Base-by-base conservation (phyloP, 2,329 filamentous ascomycete genomes). In the Akanthomyces muscarius region DNA sequence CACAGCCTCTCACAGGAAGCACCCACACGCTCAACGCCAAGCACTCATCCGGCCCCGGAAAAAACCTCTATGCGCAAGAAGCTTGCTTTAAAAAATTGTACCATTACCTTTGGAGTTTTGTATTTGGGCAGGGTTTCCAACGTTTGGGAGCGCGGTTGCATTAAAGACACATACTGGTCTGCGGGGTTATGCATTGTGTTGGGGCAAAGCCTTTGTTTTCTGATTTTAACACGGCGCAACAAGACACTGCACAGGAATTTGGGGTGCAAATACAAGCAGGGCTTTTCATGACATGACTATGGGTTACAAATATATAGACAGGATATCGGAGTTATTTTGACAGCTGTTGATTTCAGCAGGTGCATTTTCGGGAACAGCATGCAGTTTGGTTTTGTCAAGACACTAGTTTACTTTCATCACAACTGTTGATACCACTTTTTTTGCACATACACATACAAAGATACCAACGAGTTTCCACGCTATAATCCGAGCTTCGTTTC, bases 271-370 rank as follows among this genome's bases (percentile, higher is more conserved):
- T 50, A 36, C 18, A 30, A 48, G 42, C 30, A 47, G 42, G 25
- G 10, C 10, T 58, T 48, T 45, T 45, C 16, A 58, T 41, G 55
- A 58, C 55, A 58, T 58, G 55, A 58, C 33, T 25, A 45, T 50
- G 55, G 55, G 55, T 33, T 57, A 57, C 41, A 48, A 50, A 45
- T 58, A 47, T 50, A 50, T 58, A 58, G 55, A 58, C 13, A 48
- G 55, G 55, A 41, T 47, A 45, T 41, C 23, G 55, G 55, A 58
- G 55, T 58, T 57, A 45, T 33, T 57, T 45, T 23, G 41, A 36
- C 28, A 33, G 11, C n/a, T 47, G 41, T 47, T 50, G n/a, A 23
- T 58, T 58, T 58, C 5, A 33, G 33, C 55, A 38, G 44, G 21
- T 41, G 41, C 55, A 58, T 58, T 38, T 53, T 57, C 21, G 44